phyloP scores from a whole-genome alignment of 2,329 filamentous ascomycete species.

The Huntiella bhutanensis region DNA sequence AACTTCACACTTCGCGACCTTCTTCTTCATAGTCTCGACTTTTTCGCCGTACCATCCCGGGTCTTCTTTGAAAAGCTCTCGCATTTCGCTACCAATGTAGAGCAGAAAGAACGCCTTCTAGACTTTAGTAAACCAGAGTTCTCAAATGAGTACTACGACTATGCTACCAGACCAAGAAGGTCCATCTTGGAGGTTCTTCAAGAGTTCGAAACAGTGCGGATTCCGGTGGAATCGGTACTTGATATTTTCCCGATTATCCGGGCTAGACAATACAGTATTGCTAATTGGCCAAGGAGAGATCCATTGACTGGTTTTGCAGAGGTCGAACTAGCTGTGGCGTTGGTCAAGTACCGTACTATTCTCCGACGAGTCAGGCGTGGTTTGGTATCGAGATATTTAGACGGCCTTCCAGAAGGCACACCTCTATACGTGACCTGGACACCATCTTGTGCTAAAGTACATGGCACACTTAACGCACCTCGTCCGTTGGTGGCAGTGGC shows the following conservation, averaged over 20 bases:
- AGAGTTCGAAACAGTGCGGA: conserved; percentile 68
- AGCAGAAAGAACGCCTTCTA: conserved; percentile 61
- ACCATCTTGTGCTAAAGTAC: conserved; percentile 30
- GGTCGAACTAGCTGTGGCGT: conserved; percentile 54
- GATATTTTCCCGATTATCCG: conserved; percentile 64
- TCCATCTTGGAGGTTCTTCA: conserved; percentile 84
- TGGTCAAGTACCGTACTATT: conserved; percentile 81
- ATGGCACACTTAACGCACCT: conserved; percentile 26
- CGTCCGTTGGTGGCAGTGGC: conserved; percentile 58
- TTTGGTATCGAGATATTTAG: conserved; percentile 76
- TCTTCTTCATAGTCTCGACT: conserved; percentile 67
- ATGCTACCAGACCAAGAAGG: conserved; percentile 73
- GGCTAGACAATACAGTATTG: conserved; percentile 87
- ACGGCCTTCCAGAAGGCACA: conserved; percentile 34
- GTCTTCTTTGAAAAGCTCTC: conserved; percentile 67
- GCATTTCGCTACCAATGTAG: conserved; percentile 50
- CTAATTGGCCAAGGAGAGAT: conserved; percentile 27
- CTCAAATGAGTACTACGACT: conserved; percentile 87
- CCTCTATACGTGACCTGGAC: conserved; percentile 9
- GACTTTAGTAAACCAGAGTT: conserved; percentile 68
- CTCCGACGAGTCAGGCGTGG: conserved; percentile 70
- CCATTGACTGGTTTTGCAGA: conserved; percentile 22
- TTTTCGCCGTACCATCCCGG: conserved; percentile 73
- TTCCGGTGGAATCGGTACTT: conserved; percentile 56
- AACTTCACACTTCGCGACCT: conserved; percentile 49